These are phyloP conservation scores for Warburgia ugandensis DNA, from an alignment of 164 flowering plant species.

Conservation along the genomic window DNA sequence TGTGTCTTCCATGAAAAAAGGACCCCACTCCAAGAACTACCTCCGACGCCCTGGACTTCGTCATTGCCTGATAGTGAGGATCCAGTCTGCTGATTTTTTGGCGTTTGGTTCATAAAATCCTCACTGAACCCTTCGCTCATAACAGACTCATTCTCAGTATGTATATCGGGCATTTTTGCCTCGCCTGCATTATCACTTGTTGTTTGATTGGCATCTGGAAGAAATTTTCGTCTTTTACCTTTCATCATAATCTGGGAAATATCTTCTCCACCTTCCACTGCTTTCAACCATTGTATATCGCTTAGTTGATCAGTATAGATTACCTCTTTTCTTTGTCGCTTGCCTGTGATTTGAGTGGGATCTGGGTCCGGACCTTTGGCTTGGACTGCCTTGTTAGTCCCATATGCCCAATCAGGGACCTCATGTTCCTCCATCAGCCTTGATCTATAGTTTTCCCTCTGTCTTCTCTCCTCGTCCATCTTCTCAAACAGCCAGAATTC, in stretches of 20 bases:
- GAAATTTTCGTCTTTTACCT: constrained; percentile 30
- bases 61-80: constrained; percentile 7
- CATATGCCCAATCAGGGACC: constrained; percentile 94
- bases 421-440: constrained; percentile 96
- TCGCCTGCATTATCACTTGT: constrained; percentile 14
- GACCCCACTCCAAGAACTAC: constrained; percentile 27
- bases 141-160: constrained; percentile 29
- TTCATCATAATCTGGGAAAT: constrained; percentile 25
- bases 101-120: constrained; percentile 19
- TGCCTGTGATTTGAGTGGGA: constrained; percentile 44
- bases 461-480: constrained; percentile 94
- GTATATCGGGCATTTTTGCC: constrained; percentile 20
- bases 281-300: constrained; percentile 77
- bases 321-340: constrained; percentile 72
- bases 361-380: constrained; percentile 28
- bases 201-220: constrained; percentile 6
- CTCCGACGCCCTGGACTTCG: constrained; percentile 20
- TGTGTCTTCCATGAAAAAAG: constrained; percentile 56
- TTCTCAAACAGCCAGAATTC: constrained; percentile 91
- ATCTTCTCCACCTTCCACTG: constrained; percentile 80
- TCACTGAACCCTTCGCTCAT: constrained; percentile 41
- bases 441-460: constrained; percentile 68
- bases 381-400: constrained; percentile 32
- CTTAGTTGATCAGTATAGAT: constrained; percentile 65
- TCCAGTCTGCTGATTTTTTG: constrained; percentile 19